These are phyloP conservation scores for Chaetomium fimeti DNA, from an alignment of 495 filamentous ascomycete genomes.

Conservation along the genomic window DNA sequence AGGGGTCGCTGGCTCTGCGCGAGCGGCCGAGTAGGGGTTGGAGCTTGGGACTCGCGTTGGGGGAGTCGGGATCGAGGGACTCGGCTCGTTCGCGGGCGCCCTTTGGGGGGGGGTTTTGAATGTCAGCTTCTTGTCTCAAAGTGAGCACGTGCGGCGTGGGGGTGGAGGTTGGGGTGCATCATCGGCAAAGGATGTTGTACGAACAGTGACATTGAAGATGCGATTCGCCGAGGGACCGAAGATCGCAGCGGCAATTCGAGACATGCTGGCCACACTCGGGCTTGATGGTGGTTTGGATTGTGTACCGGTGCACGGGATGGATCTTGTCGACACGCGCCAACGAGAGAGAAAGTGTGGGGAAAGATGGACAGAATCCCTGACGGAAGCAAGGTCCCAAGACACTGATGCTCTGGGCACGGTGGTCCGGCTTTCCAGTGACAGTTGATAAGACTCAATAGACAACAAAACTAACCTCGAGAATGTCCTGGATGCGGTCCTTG, in stretches of 20 bases:
- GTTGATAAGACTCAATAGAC: background rate
- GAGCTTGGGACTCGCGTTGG: constrained; percentile 26
- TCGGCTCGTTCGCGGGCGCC: constrained; percentile 38
- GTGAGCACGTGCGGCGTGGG: constrained; percentile 8
- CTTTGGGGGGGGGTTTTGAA: constrained; percentile 16
- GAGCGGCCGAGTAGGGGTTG: constrained; percentile 29
- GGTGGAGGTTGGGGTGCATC: background rate
- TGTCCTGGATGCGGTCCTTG: constrained; percentile 43
- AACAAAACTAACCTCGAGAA: constrained; percentile 45
- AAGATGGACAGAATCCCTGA: background rate
- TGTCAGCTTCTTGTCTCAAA: constrained; percentile 20
- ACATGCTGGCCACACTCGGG: constrained; percentile 17
- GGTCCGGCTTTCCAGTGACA: background rate
- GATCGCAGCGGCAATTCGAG: constrained; percentile 23
- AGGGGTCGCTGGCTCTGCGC: constrained; percentile 18
- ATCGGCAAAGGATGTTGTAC: constrained; percentile 17
- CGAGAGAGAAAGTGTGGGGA: constrained; percentile 9
- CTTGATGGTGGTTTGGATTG: background rate
- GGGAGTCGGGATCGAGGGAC: constrained; percentile 22
- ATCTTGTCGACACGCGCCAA: background rate
- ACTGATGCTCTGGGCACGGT: background rate
- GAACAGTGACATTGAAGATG: constrained; percentile 29
- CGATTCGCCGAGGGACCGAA: constrained; percentile 25
- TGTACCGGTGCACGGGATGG: background rate
- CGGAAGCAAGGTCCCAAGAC: background rate